These are phyloP conservation scores for Calonectria naviculata DNA, from an alignment of 2,329 filamentous ascomycete species.

Conservation along the genomic window DNA sequence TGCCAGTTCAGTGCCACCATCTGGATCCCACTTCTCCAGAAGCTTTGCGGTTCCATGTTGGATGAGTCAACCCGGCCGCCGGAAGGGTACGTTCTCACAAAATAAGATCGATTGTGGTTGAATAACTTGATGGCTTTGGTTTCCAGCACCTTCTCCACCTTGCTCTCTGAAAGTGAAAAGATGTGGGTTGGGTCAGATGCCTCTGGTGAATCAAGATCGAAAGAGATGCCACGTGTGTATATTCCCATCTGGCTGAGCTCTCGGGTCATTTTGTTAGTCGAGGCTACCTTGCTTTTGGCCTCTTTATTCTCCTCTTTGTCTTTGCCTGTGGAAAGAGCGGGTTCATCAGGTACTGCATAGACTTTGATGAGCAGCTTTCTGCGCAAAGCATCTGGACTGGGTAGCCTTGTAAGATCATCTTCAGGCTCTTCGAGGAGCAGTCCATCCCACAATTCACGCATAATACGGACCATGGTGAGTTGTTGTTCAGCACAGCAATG, in stretches of 20 bases:
- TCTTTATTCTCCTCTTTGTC: too few relatives aligned
- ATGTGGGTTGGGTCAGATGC: constrained; percentile 74
- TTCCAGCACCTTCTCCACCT: constrained; percentile 70
- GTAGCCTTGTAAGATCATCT: constrained; percentile 63
- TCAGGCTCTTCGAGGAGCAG: constrained; percentile 71
- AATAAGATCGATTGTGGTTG: constrained; percentile 81
- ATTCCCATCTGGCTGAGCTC: constrained; percentile 81
- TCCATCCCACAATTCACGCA: constrained; percentile 83
- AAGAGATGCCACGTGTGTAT: constrained; percentile 86
- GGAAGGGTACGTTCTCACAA: constrained; percentile 91
- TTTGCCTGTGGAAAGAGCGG: too few relatives aligned
- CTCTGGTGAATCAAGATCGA: constrained; percentile 80
- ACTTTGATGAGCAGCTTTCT: constrained; percentile 88
- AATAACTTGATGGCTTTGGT: constrained; percentile 69
- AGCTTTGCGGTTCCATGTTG: constrained; percentile 85
- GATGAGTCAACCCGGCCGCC: constrained; percentile 85
- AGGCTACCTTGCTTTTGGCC: constrained; percentile 66
- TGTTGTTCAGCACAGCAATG: constrained; percentile 87
- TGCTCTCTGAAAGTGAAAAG: constrained; percentile 74
- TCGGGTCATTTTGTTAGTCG: constrained; percentile 79
- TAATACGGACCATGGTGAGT: constrained; percentile 90
- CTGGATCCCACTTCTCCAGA: constrained; percentile 91
- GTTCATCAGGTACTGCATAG: too few relatives aligned
- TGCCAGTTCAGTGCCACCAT: constrained; percentile 97
- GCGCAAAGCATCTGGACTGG: constrained; percentile 75